Conservation (phyloP, 192 early-diverging fungal species). For the Phlyctochytrium arcticum region DNA sequence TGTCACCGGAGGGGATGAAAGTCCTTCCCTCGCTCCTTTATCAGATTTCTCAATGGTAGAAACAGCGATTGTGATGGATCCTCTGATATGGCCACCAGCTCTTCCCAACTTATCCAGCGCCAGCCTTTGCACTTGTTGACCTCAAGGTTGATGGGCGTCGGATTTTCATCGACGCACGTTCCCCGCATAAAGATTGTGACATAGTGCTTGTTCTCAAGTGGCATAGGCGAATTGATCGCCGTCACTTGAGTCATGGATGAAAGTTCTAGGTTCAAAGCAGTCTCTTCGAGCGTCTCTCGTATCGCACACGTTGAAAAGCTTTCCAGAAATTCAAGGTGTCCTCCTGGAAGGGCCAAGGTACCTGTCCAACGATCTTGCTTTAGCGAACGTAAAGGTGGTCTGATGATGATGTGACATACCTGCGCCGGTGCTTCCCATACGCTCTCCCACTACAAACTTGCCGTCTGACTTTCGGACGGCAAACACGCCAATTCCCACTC, state of each 20-base stretch:
- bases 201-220: constrained; percentile 47
- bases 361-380: not conserved
- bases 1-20: too few relatives aligned
- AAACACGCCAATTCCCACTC: constrained; percentile 49
- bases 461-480: constrained; percentile 19
- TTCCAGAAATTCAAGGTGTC: constrained; percentile 55
- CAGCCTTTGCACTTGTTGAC: constrained; percentile 44
- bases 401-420: constrained; percentile 18
- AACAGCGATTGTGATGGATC: too few relatives aligned
- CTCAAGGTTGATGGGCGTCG: constrained; percentile 33
- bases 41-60: too few relatives aligned
- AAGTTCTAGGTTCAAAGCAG: constrained; percentile 38
- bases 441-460: constrained; percentile 47
- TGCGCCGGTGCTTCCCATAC: constrained; percentile 54
- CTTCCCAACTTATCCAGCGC: constrained; percentile 28
- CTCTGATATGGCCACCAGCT: constrained; percentile 4
- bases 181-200: constrained; percentile 52
- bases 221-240: constrained; percentile 52
- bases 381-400: not conserved
- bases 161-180: constrained; percentile 21
- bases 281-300: constrained; percentile 37
- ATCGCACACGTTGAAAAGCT: constrained; percentile 49
- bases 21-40: too few relatives aligned
- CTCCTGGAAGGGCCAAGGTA: constrained; percentile 47
- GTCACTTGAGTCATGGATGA: constrained; percentile 37